Percentiles rank a stretch among this genome's conserved stretches.
Conservation (phyloP, 2,329 filamentous ascomycete species). For the Thielaviopsis ethacetica region DNA sequence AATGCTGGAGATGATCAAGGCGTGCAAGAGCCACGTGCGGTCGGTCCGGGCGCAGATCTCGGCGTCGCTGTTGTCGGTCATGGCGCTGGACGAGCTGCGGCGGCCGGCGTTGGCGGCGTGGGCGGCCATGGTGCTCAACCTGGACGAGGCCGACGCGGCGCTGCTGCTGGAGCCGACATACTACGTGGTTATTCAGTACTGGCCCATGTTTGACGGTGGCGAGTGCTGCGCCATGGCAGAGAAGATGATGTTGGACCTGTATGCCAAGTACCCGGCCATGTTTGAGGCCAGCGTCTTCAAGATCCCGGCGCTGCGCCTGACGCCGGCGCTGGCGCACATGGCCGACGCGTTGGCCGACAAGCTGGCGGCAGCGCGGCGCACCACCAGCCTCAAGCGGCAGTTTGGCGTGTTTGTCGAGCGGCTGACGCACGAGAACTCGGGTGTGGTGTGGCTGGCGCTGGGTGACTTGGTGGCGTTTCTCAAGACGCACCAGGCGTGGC, state of each 20-base stretch:
- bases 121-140: conserved; percentile 56
- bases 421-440: conserved; percentile 66
- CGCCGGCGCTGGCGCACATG: conserved; percentile 52
- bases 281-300: conserved; percentile 53
- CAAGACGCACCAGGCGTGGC: conserved; percentile 52
- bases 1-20: conserved; percentile 71
- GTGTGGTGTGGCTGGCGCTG: conserved; percentile 70
- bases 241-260: conserved; percentile 45
- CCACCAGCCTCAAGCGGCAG: conserved; percentile 17
- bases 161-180: conserved; percentile 77
- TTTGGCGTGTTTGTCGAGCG: conserved; percentile 48
- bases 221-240: conserved; percentile 42
- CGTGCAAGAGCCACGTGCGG: conserved; percentile 57
- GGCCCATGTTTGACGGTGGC: conserved; percentile 46
- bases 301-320: conserved; percentile 60
- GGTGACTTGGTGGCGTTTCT: conserved; percentile 63
- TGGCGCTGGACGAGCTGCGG: conserved; percentile 59
- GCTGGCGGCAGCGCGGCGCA: conserved; percentile 33
- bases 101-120: conserved; percentile 70
- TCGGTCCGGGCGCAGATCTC: conserved; percentile 84
- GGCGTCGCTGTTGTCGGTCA: conserved; percentile 75
- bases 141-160: conserved; percentile 66
- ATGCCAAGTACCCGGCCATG: conserved; percentile 43
- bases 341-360: conserved; percentile 38
- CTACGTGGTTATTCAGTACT: conserved; percentile 70